Conservation (phyloP, 2,329 filamentous ascomycete species). For the Diaporthe longicolla region DNA sequence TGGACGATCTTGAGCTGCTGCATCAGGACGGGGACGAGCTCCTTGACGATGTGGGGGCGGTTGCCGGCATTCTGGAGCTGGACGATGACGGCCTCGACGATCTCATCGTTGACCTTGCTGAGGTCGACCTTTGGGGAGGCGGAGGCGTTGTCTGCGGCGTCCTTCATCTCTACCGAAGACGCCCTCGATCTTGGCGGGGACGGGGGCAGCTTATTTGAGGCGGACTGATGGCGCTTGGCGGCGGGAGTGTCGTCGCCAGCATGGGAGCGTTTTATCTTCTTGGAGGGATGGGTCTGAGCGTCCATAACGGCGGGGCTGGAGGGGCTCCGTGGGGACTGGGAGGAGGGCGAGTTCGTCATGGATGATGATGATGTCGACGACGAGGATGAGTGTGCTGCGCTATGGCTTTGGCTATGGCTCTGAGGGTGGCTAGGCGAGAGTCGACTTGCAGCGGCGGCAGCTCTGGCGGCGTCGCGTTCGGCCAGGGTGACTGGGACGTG, state of each 20-base stretch:
- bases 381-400: constrained; percentile 40
- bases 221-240: constrained; percentile 54
- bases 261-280: constrained; percentile 86
- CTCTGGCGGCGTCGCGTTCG: constrained; percentile 67
- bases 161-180: constrained; percentile 57
- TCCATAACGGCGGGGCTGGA: constrained; percentile 36
- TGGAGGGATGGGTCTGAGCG: constrained; percentile 61
- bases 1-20: constrained; percentile 86
- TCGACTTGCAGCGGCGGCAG: constrained; percentile 58
- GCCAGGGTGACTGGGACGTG: constrained; percentile 81
- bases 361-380: constrained; percentile 50
- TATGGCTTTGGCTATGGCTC: constrained; percentile 44
- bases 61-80: constrained; percentile 93
- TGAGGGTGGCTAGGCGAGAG: constrained; percentile 48
- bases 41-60: constrained; percentile 93
- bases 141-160: constrained; percentile 51
- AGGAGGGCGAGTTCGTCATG: constrained; percentile 49
- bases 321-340: constrained; percentile 45
- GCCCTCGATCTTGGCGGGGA: constrained; percentile 70
- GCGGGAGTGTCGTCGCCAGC: constrained; percentile 57
- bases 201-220: constrained; percentile 84
- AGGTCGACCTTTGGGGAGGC: constrained; percentile 75
- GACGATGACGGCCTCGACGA: constrained; percentile 90
- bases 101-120: constrained; percentile 91
- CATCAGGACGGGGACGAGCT: constrained; percentile 85